Base-by-base conservation (phyloP, 768 basidiomycete genomes). In the Clitopilus passeckerianus region DNA sequence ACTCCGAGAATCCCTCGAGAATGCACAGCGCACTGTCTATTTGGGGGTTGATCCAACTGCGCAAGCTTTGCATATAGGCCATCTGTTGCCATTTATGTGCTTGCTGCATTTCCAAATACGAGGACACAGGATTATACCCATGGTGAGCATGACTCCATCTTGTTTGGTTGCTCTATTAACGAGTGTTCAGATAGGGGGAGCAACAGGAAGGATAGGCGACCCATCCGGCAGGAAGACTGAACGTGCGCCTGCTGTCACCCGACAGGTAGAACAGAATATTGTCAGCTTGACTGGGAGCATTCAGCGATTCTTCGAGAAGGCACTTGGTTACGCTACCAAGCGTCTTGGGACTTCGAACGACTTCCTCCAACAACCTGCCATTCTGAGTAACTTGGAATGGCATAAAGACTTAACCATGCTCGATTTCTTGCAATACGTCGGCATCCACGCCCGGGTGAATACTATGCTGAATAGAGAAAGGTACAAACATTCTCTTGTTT, bases 131-230 rank as follows among this genome's bases (percentile, higher is more conserved):
- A 79, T 86, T 41, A 86, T 98, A 33, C 87, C 92, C 5, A 80
- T 99, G 24, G 96, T 97, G 67, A 74, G 91, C 72, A 5, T 14
- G n/a, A n/a, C 5, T 41, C 10, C 2, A n/a, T 57, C 18, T 14
- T 14, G 1, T 24, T n/a, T 5, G 27, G 7, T 30, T 46, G 14
- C 55, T 52, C 34, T 30, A 16, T 44, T 23, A n/a, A 56, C 54
- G 30, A 50, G 34, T 37, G 64, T 35, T 44, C 44, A 98, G 96
- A 90, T 98, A 70, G 96, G 97, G 33, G 95, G 94, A 0, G 95
- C 94, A 8, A 98, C 96, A 0, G 97, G 94, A 8, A 86, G 90
- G n/a, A 88, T 99, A 50, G 97, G 97, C 6, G 97, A 99, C 69
- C 97, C 97, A 7, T 96, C 95, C 4, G 96, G 97, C 1, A 82